Percentiles rank a stretch among this genome's conserved stretches.
phyloP scores from a whole-genome alignment of 2,329 filamentous ascomycete species.

The Akanthomyces muscarius region DNA sequence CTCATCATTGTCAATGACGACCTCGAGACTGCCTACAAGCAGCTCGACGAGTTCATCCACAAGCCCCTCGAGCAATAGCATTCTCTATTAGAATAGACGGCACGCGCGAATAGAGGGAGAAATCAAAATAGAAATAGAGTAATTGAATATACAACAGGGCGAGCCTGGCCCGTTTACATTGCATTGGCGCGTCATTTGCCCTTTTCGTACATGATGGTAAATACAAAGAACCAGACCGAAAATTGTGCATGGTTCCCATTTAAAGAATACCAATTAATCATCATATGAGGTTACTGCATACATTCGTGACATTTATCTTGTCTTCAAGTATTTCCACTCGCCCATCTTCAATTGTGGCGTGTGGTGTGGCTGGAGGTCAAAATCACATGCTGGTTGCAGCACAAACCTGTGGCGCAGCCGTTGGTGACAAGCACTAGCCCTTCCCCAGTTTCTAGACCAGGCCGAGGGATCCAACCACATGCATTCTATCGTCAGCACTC shows the following conservation, averaged over 20 bases:
- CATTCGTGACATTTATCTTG: neutral
- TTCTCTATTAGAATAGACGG: neutral
- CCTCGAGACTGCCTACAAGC: slow-evolving; percentile 47
- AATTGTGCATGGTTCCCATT: too few species aligned
- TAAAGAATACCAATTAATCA: too few species aligned
- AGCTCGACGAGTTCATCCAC: slow-evolving; percentile 49
- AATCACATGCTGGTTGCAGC: slow-evolving; percentile 17
- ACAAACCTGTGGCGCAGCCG: slow-evolving; percentile 13
- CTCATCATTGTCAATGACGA: slow-evolving; percentile 39
- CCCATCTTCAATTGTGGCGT: slow-evolving; percentile 19
- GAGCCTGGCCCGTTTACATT: neutral
- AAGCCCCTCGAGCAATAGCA: slow-evolving; percentile 23
- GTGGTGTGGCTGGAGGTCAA: neutral
- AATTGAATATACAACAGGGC: neutral
- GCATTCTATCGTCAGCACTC: slow-evolving; percentile 17
- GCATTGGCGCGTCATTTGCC: neutral
- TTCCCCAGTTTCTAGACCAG: slow-evolving; percentile 15
- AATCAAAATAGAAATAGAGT: neutral
- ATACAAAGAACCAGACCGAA: too few species aligned
- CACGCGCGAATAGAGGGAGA: neutral
- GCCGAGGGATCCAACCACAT: slow-evolving; percentile 19
- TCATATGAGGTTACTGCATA: neutral
- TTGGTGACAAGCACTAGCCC: neutral
- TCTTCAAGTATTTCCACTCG: neutral
- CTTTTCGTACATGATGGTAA: neutral